Evolutionary conservation across 2,329 filamentous ascomycete genomes (phyloP), one percentile per base, ranked within the genome.

Genomic region (Chrysosphaeria jannelii): DNA sequence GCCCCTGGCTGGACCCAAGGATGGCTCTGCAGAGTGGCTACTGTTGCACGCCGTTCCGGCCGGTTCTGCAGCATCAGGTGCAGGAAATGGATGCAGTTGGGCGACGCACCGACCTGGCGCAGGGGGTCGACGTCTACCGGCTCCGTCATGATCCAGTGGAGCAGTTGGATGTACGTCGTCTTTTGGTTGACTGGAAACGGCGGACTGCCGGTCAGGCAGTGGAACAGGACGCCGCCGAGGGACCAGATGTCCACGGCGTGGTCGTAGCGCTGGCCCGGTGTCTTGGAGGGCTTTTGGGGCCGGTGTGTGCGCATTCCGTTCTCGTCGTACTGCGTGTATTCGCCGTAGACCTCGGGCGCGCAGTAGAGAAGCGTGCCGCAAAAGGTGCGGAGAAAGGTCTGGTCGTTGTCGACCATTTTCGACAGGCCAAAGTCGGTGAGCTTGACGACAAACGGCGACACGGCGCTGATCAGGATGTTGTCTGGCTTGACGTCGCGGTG

Each of bases 401-500:
- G 70, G 30, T 78, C 66, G 32, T 75, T 75, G 30, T 78, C 70
- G 21, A 90, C 67, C 41, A 88, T 79, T 40, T 97, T 97, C 3
- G 85, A 93, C 4, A 97, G 48, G 3, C 85, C 85, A 47, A 97
- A 97, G 39, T 97, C 85, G 0, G 85, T 90, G 9, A 97, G 51
- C 43, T 97, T 93, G 34, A 93, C 69, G 9, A 60, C 52, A 23
- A 90, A 59, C 0, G 79, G 78, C 5, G 67, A 50, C 7, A 61
- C 40, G 1, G 63, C 67, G 8, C 65, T 53, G 33, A 93, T 72
- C 19, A 97, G 53, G 29, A 97, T 91, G 37, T 97, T 97, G 49
- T 97, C 85, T 0, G 85, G 85, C 40, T 97, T 97, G 38, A 97
- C 78, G 42, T 97, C 85, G n/a, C 85, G 70, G 44, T 97, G 85